Evolutionary conservation across 306 rosid genomes (phyloP), one percentile per base, ranked within the genome.

Genomic region (Trifolium fragiferum): DNA sequence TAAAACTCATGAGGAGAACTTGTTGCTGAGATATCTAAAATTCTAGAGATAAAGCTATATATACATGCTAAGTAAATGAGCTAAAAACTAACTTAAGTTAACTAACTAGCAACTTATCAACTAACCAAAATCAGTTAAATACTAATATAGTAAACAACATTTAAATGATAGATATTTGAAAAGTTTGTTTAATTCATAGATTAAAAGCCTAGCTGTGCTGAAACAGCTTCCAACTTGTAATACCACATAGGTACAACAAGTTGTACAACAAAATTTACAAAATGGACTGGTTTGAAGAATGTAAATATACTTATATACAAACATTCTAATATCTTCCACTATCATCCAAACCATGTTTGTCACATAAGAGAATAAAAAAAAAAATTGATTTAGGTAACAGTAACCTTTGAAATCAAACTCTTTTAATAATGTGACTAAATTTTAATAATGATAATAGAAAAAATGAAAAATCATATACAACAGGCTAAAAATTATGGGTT

Each of bases 341-440:
- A 41, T 72, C 70, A 66, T 58, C 27, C 62, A 66, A 73, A 67
- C 44, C 21, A 55, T 37, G 70, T 10, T 11, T 11, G 47, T 35
- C 37, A 66, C 55, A 44, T 53, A 30, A 0, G 8, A 77, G 21
- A 37, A 21, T 35, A 57, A 7, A 61, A 49, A n/a, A n/a, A 57
- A 7, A 60, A 49, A 12, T 62, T 61, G 66, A 70, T 37, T 15
- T 19, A 18, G 61, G 32, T 20, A 32, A 32, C 63, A 55, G 40
- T 16, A 44, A 68, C 69, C 19, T 68, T 23, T n/a, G 21, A 30
- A 63, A 43, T 72, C 68, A 78, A 79, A 43, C 53, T 20, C 50
- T 78, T 70, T 2, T 4, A 65, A 64, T 32, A 57, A 72, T 72
- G 73, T 16, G 64, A 69, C 72, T 9, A 54, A 12, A 32, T 14